phyloP scores from a whole-genome alignment of 495 filamentous ascomycete genomes.

The Trichoderma orchidacearum region DNA sequence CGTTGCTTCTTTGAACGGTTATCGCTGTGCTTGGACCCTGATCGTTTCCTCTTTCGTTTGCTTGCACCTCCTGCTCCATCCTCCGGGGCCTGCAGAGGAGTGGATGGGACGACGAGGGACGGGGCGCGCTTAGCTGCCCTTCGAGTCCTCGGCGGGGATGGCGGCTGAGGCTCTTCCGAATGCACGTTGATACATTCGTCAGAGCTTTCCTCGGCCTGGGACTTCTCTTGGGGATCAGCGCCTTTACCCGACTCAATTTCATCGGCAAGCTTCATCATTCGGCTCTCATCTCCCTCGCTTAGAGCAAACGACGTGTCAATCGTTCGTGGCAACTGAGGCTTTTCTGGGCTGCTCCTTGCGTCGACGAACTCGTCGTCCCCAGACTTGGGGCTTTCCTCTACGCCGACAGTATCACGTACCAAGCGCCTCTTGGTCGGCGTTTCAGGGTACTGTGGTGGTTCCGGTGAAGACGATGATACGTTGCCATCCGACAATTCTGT shows the following conservation, averaged over 20 bases:
- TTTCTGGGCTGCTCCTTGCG: constrained; percentile 11
- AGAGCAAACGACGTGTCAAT: constrained; percentile 22
- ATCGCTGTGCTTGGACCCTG: not conserved
- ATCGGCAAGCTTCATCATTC: constrained; percentile 27
- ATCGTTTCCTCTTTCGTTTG: constrained; percentile 1
- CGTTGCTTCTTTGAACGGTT: not conserved
- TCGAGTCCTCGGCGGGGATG: not conserved
- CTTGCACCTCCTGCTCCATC: not conserved
- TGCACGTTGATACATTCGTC: not conserved
- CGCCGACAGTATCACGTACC: constrained; percentile 6
- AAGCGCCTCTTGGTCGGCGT: constrained; percentile 1
- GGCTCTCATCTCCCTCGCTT: constrained; percentile 30
- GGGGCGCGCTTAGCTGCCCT: constrained; percentile 4
- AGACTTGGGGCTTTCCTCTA: constrained; percentile 19
- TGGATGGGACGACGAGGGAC: constrained; percentile 4
- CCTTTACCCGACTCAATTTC: constrained; percentile 21
- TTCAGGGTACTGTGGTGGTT: not conserved
- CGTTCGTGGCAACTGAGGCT: not conserved
- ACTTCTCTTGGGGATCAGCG: not conserved
- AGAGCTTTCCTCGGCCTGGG: not conserved
- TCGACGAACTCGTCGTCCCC: constrained; percentile 31
- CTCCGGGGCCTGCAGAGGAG: constrained; percentile 9
- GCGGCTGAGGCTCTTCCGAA: not conserved
- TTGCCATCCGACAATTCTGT: not conserved
- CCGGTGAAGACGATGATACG: not conserved